A percentile compares a stretch with the other conserved stretches of the same genome.
These are phyloP conservation scores for Ascochyta viciae-villosae DNA, from an alignment of 2,329 filamentous ascomycete genomes.

Conservation along the genomic window DNA sequence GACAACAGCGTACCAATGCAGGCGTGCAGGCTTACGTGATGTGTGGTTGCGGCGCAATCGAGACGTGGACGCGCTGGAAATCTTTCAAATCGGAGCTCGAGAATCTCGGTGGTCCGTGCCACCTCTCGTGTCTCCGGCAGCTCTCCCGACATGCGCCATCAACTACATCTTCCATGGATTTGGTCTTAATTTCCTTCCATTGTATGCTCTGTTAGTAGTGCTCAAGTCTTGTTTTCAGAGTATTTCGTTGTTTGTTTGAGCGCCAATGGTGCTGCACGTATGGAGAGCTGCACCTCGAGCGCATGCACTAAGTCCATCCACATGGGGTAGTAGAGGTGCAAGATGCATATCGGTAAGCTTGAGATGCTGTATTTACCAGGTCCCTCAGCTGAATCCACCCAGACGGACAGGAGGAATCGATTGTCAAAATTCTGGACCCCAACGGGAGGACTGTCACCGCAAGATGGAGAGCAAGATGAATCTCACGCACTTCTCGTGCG, in stretches of 20 bases:
- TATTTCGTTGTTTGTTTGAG: not conserved
- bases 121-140: constrained; percentile 15
- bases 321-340: constrained; percentile 16
- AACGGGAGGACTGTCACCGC: constrained; percentile 69
- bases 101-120: constrained; percentile 36
- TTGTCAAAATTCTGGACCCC: constrained; percentile 83
- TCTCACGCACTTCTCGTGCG: constrained; percentile 55
- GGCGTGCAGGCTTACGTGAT: constrained; percentile 31
- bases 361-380: not conserved
- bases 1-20: not conserved
- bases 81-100: constrained; percentile 33
- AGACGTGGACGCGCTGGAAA: constrained; percentile 30
- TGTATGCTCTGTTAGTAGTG: not conserved
- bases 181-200: not conserved
- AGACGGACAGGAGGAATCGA: constrained; percentile 65
- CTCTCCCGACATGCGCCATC: constrained; percentile 15
- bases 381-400: not conserved
- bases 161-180: constrained; percentile 4
- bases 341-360: constrained; percentile 50
- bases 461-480: constrained; percentile 57
- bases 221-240: not conserved
- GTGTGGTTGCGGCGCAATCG: constrained; percentile 36
- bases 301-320: constrained; percentile 3
- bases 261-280: constrained; percentile 39
- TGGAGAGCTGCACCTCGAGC: constrained; percentile 28